phyloP scores from a whole-genome alignment of 768 basidiomycete species.

The Phanerodontia chrysosporium region DNA sequence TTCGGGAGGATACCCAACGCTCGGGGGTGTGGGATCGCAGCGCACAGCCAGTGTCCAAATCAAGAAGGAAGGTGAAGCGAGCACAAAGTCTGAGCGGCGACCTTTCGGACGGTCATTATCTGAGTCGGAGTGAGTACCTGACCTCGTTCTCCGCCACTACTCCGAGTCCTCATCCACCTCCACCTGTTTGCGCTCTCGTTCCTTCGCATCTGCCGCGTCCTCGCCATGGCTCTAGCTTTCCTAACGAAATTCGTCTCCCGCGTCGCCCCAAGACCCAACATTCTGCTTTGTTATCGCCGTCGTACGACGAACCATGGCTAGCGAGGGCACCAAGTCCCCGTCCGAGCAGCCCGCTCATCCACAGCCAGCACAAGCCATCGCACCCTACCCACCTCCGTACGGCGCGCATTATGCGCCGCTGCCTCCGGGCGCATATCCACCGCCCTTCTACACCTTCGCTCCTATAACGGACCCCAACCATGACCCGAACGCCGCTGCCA shows the following conservation, averaged over 20 bases:
- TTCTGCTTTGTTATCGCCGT: neutral
- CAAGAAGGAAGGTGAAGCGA: slow-evolving; percentile 6
- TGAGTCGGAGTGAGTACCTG: slow-evolving; percentile 29
- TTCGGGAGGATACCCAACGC: neutral
- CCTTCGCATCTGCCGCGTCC: slow-evolving; percentile 4
- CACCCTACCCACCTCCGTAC: slow-evolving; percentile 22
- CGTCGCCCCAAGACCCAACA: neutral
- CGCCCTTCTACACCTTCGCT: slow-evolving; percentile 24
- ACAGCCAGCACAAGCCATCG: slow-evolving; percentile 3
- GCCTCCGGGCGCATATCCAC: slow-evolving; percentile 18
- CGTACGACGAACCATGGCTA: slow-evolving; percentile 15
- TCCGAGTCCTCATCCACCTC: neutral
- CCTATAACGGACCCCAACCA: slow-evolving; percentile 24
- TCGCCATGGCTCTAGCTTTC: slow-evolving; percentile 16
- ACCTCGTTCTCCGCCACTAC: slow-evolving; percentile 22
- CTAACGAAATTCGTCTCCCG: neutral
- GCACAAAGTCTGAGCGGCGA: slow-evolving; percentile 28
- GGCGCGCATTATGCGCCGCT: slow-evolving; percentile 18
- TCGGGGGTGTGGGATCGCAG: neutral
- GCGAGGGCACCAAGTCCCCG: slow-evolving; percentile 18
- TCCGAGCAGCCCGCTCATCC: slow-evolving; percentile 12
- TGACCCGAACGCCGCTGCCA: slow-evolving; percentile 29
- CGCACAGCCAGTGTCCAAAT: neutral
- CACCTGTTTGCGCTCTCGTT: neutral
- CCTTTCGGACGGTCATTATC: slow-evolving; percentile 25